Evolutionary conservation across 192 early-diverging fungal species (phyloP).

Genomic region (Jimgerdemannia flammicorona): DNA sequence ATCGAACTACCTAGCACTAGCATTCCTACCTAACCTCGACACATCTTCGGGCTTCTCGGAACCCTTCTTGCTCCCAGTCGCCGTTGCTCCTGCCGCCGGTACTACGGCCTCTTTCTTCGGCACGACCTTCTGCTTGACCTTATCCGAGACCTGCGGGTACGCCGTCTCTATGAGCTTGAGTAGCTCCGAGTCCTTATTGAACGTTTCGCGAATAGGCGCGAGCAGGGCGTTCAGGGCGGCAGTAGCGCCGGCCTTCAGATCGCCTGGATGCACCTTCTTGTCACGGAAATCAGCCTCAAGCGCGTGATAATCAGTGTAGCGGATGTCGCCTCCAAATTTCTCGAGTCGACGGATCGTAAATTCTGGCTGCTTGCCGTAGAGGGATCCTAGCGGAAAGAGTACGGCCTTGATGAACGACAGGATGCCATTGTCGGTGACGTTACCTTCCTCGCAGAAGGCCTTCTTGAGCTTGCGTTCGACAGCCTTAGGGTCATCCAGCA

Average conservation of each 20-base stretch:
- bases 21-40: not conserved
- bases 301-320: slow-evolving; percentile 63
- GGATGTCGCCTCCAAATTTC: slow-evolving; percentile 87
- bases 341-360: slow-evolving; percentile 77
- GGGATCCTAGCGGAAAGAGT: slow-evolving; percentile 82
- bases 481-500: slow-evolving; percentile 79
- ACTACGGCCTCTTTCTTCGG: slow-evolving; percentile 42
- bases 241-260: slow-evolving; percentile 86
- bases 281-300: slow-evolving; percentile 85
- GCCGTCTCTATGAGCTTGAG: slow-evolving; percentile 71
- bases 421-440: slow-evolving; percentile 87
- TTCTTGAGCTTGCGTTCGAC: slow-evolving; percentile 87
- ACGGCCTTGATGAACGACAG: slow-evolving; percentile 88
- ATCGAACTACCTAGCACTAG: not conserved
- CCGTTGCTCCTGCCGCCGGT: not conserved
- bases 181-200: slow-evolving; percentile 63
- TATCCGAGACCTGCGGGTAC: slow-evolving; percentile 68
- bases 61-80: not conserved
- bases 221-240: slow-evolving; percentile 83
- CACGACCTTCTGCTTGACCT: slow-evolving; percentile 45
- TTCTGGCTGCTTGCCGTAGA: slow-evolving; percentile 49
- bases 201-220: slow-evolving; percentile 81
- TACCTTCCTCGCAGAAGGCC: slow-evolving; percentile 97
- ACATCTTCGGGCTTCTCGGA: not conserved
- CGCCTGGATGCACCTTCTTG: slow-evolving; percentile 88